These are phyloP conservation scores for Aquilaria agallochum DNA, from an alignment of 441 rosid genomes.

Conservation along the genomic window DNA sequence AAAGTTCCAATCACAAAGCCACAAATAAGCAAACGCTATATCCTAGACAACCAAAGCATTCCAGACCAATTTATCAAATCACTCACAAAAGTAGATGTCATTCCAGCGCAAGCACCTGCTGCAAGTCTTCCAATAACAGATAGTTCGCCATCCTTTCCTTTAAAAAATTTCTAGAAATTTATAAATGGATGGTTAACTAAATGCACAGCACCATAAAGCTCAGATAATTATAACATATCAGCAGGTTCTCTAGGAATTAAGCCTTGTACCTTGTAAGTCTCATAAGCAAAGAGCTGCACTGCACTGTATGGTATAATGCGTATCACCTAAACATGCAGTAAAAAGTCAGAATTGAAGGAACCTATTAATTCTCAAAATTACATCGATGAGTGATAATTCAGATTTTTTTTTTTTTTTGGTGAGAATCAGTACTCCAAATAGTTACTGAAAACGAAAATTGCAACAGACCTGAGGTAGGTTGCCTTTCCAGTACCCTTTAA, in stretches of 20 bases:
- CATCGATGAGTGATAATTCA: background rate
- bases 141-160: slow-evolving; percentile 75
- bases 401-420: background rate
- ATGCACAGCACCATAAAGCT: slow-evolving; percentile 2
- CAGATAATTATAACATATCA: background rate
- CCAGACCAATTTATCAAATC: slow-evolving; percentile 7
- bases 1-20: background rate
- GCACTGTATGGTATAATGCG: slow-evolving; percentile 91
- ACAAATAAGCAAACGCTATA: background rate
- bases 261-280: slow-evolving; percentile 76
- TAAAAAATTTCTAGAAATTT: slow-evolving; percentile 68
- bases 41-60: slow-evolving; percentile 4
- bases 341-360: slow-evolving; percentile 18
- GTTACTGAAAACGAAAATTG: slow-evolving; percentile 5
- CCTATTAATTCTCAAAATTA: slow-evolving; percentile 3
- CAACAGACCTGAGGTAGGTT: slow-evolving; percentile 84
- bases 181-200: slow-evolving; percentile 17
- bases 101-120: slow-evolving; percentile 99
- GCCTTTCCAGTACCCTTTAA: slow-evolving; percentile 98
- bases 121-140: slow-evolving; percentile 91
- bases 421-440: background rate
- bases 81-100: slow-evolving; percentile 96
- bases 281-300: slow-evolving; percentile 91
- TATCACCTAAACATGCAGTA: slow-evolving; percentile 61
- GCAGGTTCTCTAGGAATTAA: slow-evolving; percentile 3